Evolutionary conservation across 225 moss, liverwort and hornwort species (phyloP), one percentile per base, ranked within the genome.

Genomic region (Lunularia cruciata): DNA sequence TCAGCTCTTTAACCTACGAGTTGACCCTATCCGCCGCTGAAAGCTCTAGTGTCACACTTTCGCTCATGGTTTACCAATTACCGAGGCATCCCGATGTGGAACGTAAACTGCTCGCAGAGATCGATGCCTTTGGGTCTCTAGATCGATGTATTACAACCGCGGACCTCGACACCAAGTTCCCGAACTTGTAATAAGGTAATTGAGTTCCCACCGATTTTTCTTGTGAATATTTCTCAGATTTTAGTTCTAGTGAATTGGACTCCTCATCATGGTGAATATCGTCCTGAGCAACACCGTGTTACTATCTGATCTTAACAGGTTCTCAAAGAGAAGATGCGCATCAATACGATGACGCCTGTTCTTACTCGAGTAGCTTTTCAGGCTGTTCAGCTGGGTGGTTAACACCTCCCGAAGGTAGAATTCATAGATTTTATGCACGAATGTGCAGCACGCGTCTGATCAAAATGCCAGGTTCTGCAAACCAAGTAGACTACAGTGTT

Each of bases 321-420:
- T 9, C 20, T 78, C 26, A 78, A 78, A 16, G 73, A 78, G 37
- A 61, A 73, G 4, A 53, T 73, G 78, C 67, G 78, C 20, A 34
- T 68, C 35, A 28, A 68, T 65, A 67, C 73, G 14, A n/a, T n/a
- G n/a, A 59, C 78, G 27, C 78, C 78, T 28, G 55, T 78, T 14
- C 51, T 68, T 28, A 73, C 78, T 16, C 67, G 73, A 30, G 72
- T 73, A 35, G 23, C 67, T 19, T 54, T 40, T 22, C 66, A 73
- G 31, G 59, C 64, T 38, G 33, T 78, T 28, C 20, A 67, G 3
- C 51, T 78, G 26, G 78, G 73, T 19, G 78, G 73, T 42, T 63
- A 78, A 25, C 68, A 60, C 60, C 58, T 78, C 8, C 67, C 72
- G 4, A 78, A 78, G 70, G 67, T 77, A 68, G 28, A 45, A 2